Evolutionary conservation across 257 asterid genomes (phyloP).

Genomic region (Osmanthus fragrans): DNA sequence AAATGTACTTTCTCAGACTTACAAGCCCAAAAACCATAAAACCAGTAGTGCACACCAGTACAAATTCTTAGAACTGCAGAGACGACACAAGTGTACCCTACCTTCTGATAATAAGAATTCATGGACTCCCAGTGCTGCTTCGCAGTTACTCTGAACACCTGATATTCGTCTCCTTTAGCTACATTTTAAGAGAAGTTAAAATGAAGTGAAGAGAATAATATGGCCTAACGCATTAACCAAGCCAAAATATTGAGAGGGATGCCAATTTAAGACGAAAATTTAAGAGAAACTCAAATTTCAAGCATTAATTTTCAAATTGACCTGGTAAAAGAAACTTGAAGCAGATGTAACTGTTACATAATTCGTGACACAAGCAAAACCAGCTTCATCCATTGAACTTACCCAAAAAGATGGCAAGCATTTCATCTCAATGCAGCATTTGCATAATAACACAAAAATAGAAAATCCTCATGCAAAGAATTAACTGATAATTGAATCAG

Average conservation of each 20-base stretch:
- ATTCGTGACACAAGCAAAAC: background rate
- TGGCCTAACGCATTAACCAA: constrained; percentile 2
- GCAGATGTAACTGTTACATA: background rate
- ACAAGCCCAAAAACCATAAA: constrained; percentile 8
- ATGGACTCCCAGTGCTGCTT: constrained; percentile 79
- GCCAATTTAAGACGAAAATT: background rate
- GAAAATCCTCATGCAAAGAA: background rate
- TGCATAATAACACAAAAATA: background rate
- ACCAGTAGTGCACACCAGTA: background rate
- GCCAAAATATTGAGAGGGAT: background rate
- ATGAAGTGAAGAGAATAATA: constrained; percentile 22
- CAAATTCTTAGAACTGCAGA: constrained; percentile 9
- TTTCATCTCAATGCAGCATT: background rate
- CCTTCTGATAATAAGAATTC: constrained; percentile 85
- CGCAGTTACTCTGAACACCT: constrained; percentile 64
- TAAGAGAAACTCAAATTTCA: background rate
- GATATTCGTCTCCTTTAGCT: constrained; percentile 86
- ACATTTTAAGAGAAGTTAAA: constrained; percentile 39
- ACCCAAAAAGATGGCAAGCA: background rate
- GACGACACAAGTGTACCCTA: constrained; percentile 25
- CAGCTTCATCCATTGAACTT: background rate
- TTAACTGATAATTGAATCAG: constrained; percentile 4
- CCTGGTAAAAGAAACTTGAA: background rate
- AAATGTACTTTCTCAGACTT: constrained; percentile 31
- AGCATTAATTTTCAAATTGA: constrained; percentile 7